Conservation (phyloP, 768 basidiomycete genomes). For the Boletales sp. region DNA sequence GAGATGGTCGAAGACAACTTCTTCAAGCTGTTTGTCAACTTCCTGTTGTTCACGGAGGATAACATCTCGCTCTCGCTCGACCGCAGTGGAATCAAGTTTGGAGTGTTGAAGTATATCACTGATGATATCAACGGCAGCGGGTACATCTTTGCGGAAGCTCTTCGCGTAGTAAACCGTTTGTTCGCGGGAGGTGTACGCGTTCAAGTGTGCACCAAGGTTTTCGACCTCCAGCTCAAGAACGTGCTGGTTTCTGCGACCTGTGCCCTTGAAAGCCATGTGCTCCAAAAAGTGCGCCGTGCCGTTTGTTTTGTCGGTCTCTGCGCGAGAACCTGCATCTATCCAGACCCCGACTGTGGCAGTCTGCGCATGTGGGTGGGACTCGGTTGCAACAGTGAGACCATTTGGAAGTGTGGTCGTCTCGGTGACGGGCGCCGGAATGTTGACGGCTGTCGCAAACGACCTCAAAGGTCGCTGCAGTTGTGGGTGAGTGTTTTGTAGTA, state of each 20-base stretch:
- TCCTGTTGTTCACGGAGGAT: slow-evolving; percentile 98
- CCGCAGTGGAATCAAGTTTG: slow-evolving; percentile 80
- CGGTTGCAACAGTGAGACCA: slow-evolving; percentile 93
- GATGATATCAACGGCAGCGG: slow-evolving; percentile 90
- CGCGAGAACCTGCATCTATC: slow-evolving; percentile 97
- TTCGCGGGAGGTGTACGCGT: slow-evolving; percentile 97
- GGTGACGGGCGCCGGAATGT: slow-evolving; percentile 68
- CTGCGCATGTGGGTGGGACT: slow-evolving; percentile 84
- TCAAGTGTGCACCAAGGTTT: slow-evolving; percentile 94
- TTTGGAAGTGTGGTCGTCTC: slow-evolving; percentile 91
- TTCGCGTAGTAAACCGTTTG: slow-evolving; percentile 99
- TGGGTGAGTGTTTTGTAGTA: neutral
- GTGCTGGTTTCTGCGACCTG: slow-evolving; percentile 81
- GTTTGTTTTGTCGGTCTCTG: slow-evolving; percentile 91
- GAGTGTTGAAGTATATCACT: slow-evolving; percentile 97
- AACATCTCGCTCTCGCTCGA: slow-evolving; percentile 95
- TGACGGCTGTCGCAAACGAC: slow-evolving; percentile 71
- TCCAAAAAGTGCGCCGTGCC: slow-evolving; percentile 99
- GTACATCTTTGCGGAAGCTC: slow-evolving; percentile 94
- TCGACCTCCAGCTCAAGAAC: slow-evolving; percentile 95
- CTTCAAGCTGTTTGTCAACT: slow-evolving; percentile 97
- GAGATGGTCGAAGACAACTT: slow-evolving; percentile 97
- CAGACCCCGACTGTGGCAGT: slow-evolving; percentile 99
- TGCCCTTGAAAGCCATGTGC: slow-evolving; percentile 98
- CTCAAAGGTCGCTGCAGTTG: slow-evolving; percentile 49